Base-by-base conservation (phyloP, 2,329 filamentous ascomycete genomes). In the Fusarium transvaalense region DNA sequence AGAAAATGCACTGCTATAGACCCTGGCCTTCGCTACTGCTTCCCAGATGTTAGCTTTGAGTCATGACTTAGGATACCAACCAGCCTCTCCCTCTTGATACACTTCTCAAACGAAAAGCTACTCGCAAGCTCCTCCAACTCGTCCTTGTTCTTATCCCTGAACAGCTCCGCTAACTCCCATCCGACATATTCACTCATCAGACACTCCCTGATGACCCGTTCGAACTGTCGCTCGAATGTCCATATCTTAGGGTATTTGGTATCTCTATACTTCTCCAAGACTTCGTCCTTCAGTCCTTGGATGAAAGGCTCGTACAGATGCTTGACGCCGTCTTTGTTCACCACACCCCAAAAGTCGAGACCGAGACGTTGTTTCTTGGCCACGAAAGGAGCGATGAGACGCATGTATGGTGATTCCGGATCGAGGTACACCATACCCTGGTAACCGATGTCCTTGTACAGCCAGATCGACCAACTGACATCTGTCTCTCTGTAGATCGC, bases 391-490 rank as follows among this genome's bases (percentile, higher is more conserved):
- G 79, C 71, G 41, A 89, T 81, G 4, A 83, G 81, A 23, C 79
- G 78, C 74, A 86, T 86, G 76, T 85, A 88, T 3, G 79, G 68
- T 10, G 80, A 82, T 13, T 82, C 74, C 0, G 83, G 82, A 34
- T 78, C 78, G 1, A 83, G 78, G 62, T 85, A 83, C 0, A 85
- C 78, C 85, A 88, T 86, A 8, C 85, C 86, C 73, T 87, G 85
- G 43, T 84, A 80, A 0, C 85, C 84, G 38, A 88, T 82, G 60
- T 88, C 85, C 72, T 88, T 88, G 75, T 86, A 88, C 0, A 86
- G 75, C 85, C 86, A 88, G 71, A 90, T 90, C 15, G 79, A 84
- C 88, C 87, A 90, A 45, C 82, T 83, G 75, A 74, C 83, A 1
- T 61, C 57, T 4, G 56, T 68, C 31, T 76, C 75, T 48, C 65